These are phyloP conservation scores for Favolaschia claudopus DNA, from an alignment of 768 basidiomycete species.

Conservation along the genomic window DNA sequence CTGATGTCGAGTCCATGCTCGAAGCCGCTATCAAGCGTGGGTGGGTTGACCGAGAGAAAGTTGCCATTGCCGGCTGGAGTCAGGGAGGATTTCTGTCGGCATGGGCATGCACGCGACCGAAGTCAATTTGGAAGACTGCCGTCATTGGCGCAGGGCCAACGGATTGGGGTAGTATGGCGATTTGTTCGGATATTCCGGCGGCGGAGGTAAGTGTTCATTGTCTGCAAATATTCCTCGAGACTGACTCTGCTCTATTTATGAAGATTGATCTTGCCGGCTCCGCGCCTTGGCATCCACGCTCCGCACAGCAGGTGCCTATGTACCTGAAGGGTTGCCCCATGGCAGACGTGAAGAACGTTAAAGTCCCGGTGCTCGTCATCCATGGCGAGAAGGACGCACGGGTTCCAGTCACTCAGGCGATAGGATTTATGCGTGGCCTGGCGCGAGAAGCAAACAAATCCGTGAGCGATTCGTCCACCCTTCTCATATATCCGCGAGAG, in stretches of 20 bases:
- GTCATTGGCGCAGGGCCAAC: conserved; percentile 19
- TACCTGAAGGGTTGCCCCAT: conserved; percentile 24
- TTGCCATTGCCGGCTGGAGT: conserved; percentile 27
- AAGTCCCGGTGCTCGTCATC: conserved; percentile 12
- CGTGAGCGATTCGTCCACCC: conserved; percentile 11
- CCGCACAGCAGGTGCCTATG: too few species aligned
- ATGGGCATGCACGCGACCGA: conserved; percentile 23
- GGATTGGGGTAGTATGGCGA: conserved; percentile 21
- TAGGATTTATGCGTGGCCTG: conserved; percentile 25
- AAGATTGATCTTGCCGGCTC: conserved; percentile 14
- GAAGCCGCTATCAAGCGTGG: conserved; percentile 17
- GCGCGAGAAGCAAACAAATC: conserved; percentile 16
- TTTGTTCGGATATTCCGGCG: conserved; percentile 16
- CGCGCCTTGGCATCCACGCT: conserved; percentile 17
- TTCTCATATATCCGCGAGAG: conserved; percentile 26
- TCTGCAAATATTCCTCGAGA: not conserved
- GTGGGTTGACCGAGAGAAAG: conserved; percentile 6
- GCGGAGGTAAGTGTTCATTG: not conserved
- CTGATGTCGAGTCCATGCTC: conserved; percentile 25
- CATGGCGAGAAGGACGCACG: conserved; percentile 25
- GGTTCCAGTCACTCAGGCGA: conserved; percentile 19
- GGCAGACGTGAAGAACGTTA: conserved; percentile 22
- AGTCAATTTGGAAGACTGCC: conserved; percentile 21
- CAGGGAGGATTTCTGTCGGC: conserved; percentile 23
- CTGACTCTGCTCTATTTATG: not conserved